A percentile compares a stretch with the other conserved stretches of the same genome.
phyloP scores from a whole-genome alignment of 192 early-diverging fungal species.

The Coemansia sp. region DNA sequence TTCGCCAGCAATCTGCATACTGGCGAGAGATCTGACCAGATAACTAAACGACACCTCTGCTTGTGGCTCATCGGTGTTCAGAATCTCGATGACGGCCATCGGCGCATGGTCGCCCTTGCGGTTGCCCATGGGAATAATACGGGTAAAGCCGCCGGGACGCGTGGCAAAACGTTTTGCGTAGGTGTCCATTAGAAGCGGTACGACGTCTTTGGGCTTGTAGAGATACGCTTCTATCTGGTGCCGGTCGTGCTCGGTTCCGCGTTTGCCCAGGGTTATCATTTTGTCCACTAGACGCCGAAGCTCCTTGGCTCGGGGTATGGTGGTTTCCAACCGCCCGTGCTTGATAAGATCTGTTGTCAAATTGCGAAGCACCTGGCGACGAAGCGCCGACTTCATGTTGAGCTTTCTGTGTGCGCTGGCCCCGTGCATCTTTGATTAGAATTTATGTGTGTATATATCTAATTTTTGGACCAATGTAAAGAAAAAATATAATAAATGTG shows the following conservation, averaged over 20 bases:
- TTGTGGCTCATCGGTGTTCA: slow-evolving; percentile 68
- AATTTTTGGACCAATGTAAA: not conserved
- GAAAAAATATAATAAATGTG: not conserved
- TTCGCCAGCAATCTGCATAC: slow-evolving; percentile 42
- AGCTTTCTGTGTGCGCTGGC: slow-evolving; percentile 45
- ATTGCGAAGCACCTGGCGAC: slow-evolving; percentile 80
- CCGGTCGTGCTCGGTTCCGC: slow-evolving; percentile 64
- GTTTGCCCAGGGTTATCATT: slow-evolving; percentile 86
- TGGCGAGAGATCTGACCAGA: slow-evolving; percentile 45
- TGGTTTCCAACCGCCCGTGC: slow-evolving; percentile 91
- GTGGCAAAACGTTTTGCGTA: slow-evolving; percentile 80
- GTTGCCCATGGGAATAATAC: slow-evolving; percentile 77
- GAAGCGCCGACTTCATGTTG: slow-evolving; percentile 58
- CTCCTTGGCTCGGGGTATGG: slow-evolving; percentile 89
- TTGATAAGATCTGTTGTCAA: slow-evolving; percentile 82
- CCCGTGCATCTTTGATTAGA: slow-evolving; percentile 34
- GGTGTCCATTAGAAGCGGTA: slow-evolving; percentile 82
- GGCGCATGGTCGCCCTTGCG: slow-evolving; percentile 83
- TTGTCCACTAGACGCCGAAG: slow-evolving; percentile 84
- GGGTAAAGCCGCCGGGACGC: slow-evolving; percentile 86
- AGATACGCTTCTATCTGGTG: slow-evolving; percentile 59
- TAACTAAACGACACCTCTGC: slow-evolving; percentile 70
- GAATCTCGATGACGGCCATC: slow-evolving; percentile 88
- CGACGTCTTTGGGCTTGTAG: slow-evolving; percentile 69
- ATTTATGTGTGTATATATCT: not conserved